Conservation (phyloP, 2,329 filamentous ascomycete genomes). For the Pezicula radicicola region DNA sequence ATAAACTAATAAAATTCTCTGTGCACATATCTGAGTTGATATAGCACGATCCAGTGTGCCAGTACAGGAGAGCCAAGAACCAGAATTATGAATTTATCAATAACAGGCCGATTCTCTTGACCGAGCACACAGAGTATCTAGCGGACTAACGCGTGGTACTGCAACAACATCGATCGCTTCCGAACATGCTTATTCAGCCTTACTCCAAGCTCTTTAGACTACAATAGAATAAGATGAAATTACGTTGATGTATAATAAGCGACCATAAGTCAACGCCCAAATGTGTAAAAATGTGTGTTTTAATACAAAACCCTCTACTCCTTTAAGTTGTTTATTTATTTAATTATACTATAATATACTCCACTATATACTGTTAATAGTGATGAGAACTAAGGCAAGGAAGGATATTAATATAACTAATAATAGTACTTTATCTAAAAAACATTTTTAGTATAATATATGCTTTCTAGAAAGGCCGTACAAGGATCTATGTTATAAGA, state of each 20-base stretch:
- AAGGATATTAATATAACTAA: too few relatives aligned
- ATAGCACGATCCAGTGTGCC: not conserved
- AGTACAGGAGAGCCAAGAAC: not conserved
- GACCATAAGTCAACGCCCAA: not conserved
- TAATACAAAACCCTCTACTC: too few relatives aligned
- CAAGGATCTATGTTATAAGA: too few relatives aligned
- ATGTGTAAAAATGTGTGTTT: too few relatives aligned
- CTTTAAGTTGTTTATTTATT: too few relatives aligned
- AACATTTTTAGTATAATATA: too few relatives aligned
- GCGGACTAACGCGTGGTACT: too few relatives aligned
- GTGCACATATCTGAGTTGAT: not conserved
- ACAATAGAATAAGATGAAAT: constrained; percentile 1
- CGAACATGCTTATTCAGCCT: constrained; percentile 1
- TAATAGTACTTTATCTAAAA: too few relatives aligned
- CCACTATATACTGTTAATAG: too few relatives aligned
- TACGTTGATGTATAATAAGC: not conserved
- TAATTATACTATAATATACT: too few relatives aligned
- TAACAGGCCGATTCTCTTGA: not conserved
- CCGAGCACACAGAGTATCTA: not conserved
- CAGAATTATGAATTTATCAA: not conserved
- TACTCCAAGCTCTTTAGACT: not conserved
- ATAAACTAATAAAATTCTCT: not conserved
- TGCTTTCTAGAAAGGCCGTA: too few relatives aligned
- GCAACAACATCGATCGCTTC: not conserved
- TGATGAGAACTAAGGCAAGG: too few relatives aligned